Evolutionary conservation across 2,329 filamentous ascomycete species (phyloP), one percentile per base, ranked within the genome.

Genomic region (Penicillium hordei): DNA sequence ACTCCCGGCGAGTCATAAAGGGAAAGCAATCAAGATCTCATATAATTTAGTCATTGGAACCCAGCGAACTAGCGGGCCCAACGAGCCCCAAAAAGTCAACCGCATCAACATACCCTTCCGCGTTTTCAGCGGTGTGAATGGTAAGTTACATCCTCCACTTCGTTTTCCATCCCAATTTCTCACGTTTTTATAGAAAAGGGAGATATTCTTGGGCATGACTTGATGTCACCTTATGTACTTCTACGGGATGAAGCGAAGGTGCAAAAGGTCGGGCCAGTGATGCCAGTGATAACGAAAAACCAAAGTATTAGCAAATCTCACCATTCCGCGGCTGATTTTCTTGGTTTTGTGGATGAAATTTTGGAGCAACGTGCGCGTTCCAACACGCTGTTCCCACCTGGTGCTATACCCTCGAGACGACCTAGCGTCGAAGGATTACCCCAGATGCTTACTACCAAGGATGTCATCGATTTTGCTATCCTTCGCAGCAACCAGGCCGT

Each of bases 71-170:
- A 91, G 90, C 10, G 89, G 88, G 15, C 82, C 84, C 25, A 89
- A 86, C 65, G 90, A 92, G 66, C 88, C 93, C 63, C 91, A 86
- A 65, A 76, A 91, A 66, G 88, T 97, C 45, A 90, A 89, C 67
- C 91, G 91, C n/a, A 89, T 97, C 42, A 93, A 96, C 62, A 82
- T 97, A 29, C 94, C 94, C 0, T 97, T 99, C 70, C 86, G 94
- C 42, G 90, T 99, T 3, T 85, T 97, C 51, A 93, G 93, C 40
- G 94, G 93, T 65, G 93, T 99, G 38, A 95, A 96, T 76, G 86
- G 86, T 79, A 69, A 72, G 73, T 58, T 17, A 5, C 19, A 12
- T n/a, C 46, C 29, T 15, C 23, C 17, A 33, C 8, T 10, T 23
- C 23, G 25, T 21, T 36, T 9, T 42, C 39, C 17, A 19, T 17